Evolutionary conservation across 306 rosid genomes (phyloP), one percentile per base, ranked within the genome.

Genomic region (Cicer yamashitae): DNA sequence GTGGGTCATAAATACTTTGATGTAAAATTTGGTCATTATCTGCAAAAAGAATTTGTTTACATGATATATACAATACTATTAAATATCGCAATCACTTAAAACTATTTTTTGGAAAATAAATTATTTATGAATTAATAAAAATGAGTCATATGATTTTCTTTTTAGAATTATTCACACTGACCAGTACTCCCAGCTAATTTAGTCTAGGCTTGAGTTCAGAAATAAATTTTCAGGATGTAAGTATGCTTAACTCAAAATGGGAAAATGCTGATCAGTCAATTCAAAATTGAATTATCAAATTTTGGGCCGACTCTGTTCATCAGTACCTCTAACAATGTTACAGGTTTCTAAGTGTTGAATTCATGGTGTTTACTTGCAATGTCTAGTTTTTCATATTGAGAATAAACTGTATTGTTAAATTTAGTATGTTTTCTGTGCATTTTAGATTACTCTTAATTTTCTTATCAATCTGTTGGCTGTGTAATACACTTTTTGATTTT

Each of bases 401-500:
- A 25, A 48, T 52, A 70, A 39, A 5, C 20, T 52, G 37, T 51
- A 50, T 41, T 59, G 73, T 18, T 71, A 43, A 66, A 71, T 66
- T 71, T 44, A 56, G 63, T 56, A 43, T 53, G 20, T 14, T 25
- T 67, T 57, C 6, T 54, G 54, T 77, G 75, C 64, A 67, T 66
- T 44, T 70, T 38, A 45, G 12, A 67, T 65, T 39, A 20, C 17
- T 11, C 6, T 13, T 7, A n/a, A 40, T 18, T 45, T 38, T 46
- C 84, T 59, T 58, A 22, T 46, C 76, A 73, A 18, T 57, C 18
- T 70, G 77, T 30, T 62, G 64, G 70, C 54, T 71, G 51, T 50
- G 22, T 71, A 54, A 46, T 75, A 34, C 58, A 47, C 67, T 71
- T 71, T 44, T 58, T 78, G 67, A 73, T 83, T 84, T 64, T 78